Conservation (phyloP, 257 asterid genomes). For the Coffea eugenioides region DNA sequence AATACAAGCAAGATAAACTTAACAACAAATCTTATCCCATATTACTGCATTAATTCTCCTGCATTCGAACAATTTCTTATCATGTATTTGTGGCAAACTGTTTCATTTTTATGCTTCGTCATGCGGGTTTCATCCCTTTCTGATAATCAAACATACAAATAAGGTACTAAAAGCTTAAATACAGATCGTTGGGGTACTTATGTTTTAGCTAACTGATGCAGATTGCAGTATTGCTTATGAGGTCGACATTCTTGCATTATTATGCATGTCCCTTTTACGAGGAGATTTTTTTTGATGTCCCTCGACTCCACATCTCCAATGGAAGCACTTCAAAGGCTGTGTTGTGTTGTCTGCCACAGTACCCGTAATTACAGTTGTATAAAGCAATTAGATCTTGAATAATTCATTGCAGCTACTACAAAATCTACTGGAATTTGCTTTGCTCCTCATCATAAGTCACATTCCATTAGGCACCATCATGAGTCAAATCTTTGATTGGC, state of each 20-base stretch:
- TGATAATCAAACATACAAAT: background rate
- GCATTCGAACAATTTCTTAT: background rate
- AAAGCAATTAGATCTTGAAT: background rate
- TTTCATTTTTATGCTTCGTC: background rate
- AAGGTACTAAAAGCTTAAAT: background rate
- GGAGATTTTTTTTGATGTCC: no score
- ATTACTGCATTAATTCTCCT: background rate
- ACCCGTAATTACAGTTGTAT: background rate
- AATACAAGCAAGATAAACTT: no score
- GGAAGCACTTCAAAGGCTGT: no score
- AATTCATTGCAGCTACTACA: background rate
- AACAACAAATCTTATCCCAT: no score
- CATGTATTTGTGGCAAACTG: no score
- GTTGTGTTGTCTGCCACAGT: background rate
- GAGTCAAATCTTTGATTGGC: conserved; percentile 16
- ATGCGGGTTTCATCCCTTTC: background rate
- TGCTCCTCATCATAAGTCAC: background rate
- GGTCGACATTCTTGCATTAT: background rate
- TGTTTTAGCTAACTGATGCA: background rate
- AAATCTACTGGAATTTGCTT: background rate
- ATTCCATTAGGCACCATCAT: conserved; percentile 10
- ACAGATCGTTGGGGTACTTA: background rate
- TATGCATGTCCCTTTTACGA: no score
- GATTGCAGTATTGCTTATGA: background rate
- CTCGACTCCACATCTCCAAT: no score